Evolutionary conservation across 192 early-diverging fungal genomes (phyloP), one percentile per base, ranked within the genome.

Genomic region (Coemansia sp.): DNA sequence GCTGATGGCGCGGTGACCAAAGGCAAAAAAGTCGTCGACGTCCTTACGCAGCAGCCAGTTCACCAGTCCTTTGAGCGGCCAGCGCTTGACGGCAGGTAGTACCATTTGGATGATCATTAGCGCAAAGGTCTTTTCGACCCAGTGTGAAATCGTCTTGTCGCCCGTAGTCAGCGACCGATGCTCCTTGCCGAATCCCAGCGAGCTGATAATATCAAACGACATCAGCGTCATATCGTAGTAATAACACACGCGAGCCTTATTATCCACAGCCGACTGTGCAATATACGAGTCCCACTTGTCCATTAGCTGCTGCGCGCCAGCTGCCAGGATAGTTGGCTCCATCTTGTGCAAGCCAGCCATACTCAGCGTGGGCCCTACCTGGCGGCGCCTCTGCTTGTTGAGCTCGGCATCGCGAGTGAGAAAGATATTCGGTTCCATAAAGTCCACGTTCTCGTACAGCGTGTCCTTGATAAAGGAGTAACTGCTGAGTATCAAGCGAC

Each of bases 351-450:
- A 43, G 34, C 67, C 62, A 0, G 63, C 28, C 38, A 59, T 21
- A 38, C 62, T 70, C 18, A 70, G 58, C 9, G 65, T 71, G 3
- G 79, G 79, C 0, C 71, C 73, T 9, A 82, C 45, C 38, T 74
- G 74, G 28, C 62, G 57, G 9, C 79, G 53, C 9, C 79, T 67
- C 57, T 63, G 59, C 58, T 67, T 65, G 70, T 67, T 71, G 36
- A 82, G 66, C 36, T 74, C 74, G 9, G 67, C 63, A 36, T 58
- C 53, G 37, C 59, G 43, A 3, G 79, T 77, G 10, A 63, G 40
- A 26, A 82, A 82, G n/a, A 73, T 82, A 18, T 69, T 77, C 14
- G 69, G 66, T 31, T 81, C 78, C 65, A 75, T 69, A 43, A 73
- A 53, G 5, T 46, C 62, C 3, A 73, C 46, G n/a, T 64, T 65